These are phyloP conservation scores for Aspergillus olivimuriae DNA, from an alignment of 495 filamentous ascomycete species.

Conservation along the genomic window DNA sequence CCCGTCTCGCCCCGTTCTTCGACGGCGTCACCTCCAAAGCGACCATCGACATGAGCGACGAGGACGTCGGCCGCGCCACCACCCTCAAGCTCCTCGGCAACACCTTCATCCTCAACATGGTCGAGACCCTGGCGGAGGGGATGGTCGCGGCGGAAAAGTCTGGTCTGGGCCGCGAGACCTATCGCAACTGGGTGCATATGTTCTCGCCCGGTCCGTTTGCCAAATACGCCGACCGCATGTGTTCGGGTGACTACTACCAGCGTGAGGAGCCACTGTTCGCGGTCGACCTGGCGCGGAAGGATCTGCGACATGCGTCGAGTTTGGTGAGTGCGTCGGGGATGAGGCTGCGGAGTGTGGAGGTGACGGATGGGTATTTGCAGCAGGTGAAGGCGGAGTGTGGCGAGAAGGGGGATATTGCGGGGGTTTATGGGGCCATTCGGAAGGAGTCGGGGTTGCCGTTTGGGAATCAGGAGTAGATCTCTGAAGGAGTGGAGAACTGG, in stretches of 20 bases:
- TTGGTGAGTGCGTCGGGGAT: conserved; percentile 59
- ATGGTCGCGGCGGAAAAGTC: conserved; percentile 73
- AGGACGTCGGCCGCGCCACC: conserved; percentile 30
- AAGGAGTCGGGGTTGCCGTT: conserved; percentile 64
- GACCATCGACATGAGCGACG: conserved; percentile 50
- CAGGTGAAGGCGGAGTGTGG: conserved; percentile 68
- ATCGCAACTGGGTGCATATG: conserved; percentile 59
- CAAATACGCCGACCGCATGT: conserved; percentile 69
- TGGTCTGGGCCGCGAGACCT: conserved; percentile 62
- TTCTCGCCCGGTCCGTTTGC: conserved; percentile 52
- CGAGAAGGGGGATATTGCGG: conserved; percentile 73
- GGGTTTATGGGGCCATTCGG: conserved; percentile 73
- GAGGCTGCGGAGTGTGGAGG: conserved; percentile 56
- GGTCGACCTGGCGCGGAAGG: conserved; percentile 84
- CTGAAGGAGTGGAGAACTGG: no score
- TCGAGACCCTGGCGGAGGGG: conserved; percentile 71
- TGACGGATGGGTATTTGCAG: conserved; percentile 61
- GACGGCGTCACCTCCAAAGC: conserved; percentile 70
- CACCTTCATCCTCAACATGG: conserved; percentile 77
- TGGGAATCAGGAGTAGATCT: conserved; percentile 40
- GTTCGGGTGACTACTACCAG: conserved; percentile 64
- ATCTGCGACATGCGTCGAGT: conserved; percentile 66
- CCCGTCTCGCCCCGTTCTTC: conserved; percentile 64
- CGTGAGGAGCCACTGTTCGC: conserved; percentile 73
- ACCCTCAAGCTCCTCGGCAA: conserved; percentile 79